Percentiles rank a stretch among this genome's conserved stretches.
phyloP scores from a whole-genome alignment of 768 basidiomycete genomes.

The Termitomyces sp. region DNA sequence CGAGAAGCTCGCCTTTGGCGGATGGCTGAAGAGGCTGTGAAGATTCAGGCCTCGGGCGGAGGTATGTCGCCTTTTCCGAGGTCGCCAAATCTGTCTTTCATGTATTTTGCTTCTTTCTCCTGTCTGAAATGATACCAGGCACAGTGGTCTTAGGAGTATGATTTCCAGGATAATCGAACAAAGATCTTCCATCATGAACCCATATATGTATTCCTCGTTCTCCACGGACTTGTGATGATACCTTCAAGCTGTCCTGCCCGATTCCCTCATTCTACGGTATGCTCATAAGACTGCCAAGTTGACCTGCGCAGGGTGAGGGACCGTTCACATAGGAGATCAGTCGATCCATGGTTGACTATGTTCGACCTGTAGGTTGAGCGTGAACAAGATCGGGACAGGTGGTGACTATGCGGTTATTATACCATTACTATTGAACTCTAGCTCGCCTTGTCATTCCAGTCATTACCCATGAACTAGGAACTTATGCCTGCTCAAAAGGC shows the following conservation, averaged over 20 bases:
- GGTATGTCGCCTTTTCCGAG: slow-evolving; percentile 14
- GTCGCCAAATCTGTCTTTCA: background rate
- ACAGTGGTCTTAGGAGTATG: slow-evolving; percentile 9
- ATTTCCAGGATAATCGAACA: background rate
- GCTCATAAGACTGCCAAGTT: background rate
- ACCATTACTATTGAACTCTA: background rate
- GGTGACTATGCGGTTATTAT: background rate
- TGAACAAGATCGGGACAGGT: background rate
- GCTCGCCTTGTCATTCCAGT: background rate
- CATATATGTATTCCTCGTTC: slow-evolving; percentile 1
- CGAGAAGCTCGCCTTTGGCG: slow-evolving; percentile 29
- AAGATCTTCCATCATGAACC: background rate
- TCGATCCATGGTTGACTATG: background rate
- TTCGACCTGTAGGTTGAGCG: background rate
- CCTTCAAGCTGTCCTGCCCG: background rate
- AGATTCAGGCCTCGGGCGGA: slow-evolving; percentile 15
- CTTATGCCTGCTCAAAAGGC: background rate
- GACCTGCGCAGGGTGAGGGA: background rate
- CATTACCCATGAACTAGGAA: background rate
- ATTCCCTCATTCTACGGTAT: background rate
- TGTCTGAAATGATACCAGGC: background rate
- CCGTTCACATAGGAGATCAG: background rate
- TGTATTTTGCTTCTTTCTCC: background rate
- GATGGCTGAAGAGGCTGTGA: slow-evolving; percentile 24
- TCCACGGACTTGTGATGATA: slow-evolving; percentile 6